phyloP scores from a whole-genome alignment of 495 filamentous ascomycete species.

The Penicillium coprophilum region DNA sequence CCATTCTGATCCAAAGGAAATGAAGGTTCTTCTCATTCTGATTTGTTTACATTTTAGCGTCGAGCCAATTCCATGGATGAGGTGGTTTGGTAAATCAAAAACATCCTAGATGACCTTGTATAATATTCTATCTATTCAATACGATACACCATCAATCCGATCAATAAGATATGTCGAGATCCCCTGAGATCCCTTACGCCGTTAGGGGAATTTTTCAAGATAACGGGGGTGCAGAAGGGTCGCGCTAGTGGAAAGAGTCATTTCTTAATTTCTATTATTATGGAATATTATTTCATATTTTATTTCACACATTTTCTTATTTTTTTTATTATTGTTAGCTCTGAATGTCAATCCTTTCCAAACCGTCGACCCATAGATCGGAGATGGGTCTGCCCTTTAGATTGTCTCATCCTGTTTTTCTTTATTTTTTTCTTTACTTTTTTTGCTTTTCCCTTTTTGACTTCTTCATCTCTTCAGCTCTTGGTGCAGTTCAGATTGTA shows the following conservation, averaged over 20 bases:
- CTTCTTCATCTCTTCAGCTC: slow-evolving; percentile 7
- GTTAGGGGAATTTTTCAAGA: slow-evolving; percentile 32
- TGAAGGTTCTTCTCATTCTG: neutral
- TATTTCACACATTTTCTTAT: too few relatives aligned
- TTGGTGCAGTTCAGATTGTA: neutral
- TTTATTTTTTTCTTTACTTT: slow-evolving; percentile 6
- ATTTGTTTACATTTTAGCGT: slow-evolving; percentile 5
- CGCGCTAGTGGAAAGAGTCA: slow-evolving; percentile 31
- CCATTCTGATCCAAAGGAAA: slow-evolving; percentile 10
- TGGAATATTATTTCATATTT: slow-evolving; percentile 8
- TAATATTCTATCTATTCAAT: neutral
- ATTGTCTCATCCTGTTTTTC: slow-evolving; percentile 21
- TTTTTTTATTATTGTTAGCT: slow-evolving; percentile 5
- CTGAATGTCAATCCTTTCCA: slow-evolving; percentile 32
- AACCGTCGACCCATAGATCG: slow-evolving; percentile 32
- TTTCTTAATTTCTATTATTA: slow-evolving; percentile 23
- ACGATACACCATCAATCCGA: too few relatives aligned
- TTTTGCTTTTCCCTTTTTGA: slow-evolving; percentile 14
- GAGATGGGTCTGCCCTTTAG: slow-evolving; percentile 25
- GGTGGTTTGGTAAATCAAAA: slow-evolving; percentile 8
- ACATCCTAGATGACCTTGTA: too few relatives aligned
- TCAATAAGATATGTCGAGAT: slow-evolving; percentile 6
- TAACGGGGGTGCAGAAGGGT: slow-evolving; percentile 36
- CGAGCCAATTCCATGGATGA: slow-evolving; percentile 5
- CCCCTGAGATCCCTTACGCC: slow-evolving; percentile 27